Conservation (phyloP, 108 stramenopile species). For the Nitzschia palea region DNA sequence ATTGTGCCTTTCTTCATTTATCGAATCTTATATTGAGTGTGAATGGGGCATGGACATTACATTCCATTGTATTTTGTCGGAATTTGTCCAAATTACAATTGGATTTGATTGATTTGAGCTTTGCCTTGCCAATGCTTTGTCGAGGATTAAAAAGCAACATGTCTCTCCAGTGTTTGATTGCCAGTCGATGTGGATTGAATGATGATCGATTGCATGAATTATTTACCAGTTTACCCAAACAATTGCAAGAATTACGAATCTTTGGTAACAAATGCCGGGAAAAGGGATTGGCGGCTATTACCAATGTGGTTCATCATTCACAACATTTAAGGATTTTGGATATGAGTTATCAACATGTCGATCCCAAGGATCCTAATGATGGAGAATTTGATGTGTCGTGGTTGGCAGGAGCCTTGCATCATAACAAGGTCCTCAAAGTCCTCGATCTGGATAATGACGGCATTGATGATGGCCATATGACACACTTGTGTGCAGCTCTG, state of each 20-base stretch:
- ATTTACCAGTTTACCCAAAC: constrained; percentile 11
- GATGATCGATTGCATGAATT: constrained; percentile 24
- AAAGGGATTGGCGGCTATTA: constrained; percentile 23
- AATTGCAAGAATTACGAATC: constrained; percentile 27
- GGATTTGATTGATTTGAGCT: constrained; percentile 37
- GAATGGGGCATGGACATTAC: constrained; percentile 6
- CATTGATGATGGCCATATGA: constrained; percentile 27
- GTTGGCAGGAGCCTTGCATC: constrained; percentile 5
- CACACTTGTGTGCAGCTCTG: constrained; percentile 16
- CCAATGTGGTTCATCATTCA: constrained; percentile 6
- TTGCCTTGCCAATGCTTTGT: constrained; percentile 5
- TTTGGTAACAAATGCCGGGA: constrained; percentile 41
- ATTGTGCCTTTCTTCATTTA: constrained; percentile 21
- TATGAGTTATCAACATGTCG: constrained; percentile 33
- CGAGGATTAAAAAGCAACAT: constrained; percentile 14
- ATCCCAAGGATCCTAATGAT: neutral
- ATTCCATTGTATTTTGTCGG: constrained; percentile 20
- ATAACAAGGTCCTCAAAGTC: constrained; percentile 16
- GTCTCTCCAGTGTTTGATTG: constrained; percentile 18
- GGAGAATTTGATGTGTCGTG: constrained; percentile 24
- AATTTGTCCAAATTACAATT: constrained; percentile 28
- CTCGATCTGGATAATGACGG: constrained; percentile 35
- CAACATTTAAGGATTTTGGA: constrained; percentile 22
- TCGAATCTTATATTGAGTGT: constrained; percentile 3
- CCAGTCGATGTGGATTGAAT: constrained; percentile 33